Evolutionary conservation across 306 rosid genomes (phyloP), one percentile per base, ranked within the genome.

Genomic region (Astragalus membranaceus): DNA sequence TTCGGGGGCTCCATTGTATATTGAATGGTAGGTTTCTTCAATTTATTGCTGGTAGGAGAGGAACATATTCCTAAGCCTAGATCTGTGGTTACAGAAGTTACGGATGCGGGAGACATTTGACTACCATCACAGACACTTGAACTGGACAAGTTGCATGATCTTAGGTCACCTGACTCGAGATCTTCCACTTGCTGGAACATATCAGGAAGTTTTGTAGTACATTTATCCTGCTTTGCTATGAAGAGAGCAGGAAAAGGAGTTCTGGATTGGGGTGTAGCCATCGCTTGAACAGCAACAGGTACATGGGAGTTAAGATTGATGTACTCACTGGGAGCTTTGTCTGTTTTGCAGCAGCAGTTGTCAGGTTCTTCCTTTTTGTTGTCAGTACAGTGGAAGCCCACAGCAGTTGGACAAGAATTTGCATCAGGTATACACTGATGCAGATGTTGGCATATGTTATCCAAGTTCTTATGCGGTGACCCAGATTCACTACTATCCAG

Each of bases 1-100:
- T 66, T 80, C 52, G 88, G 85, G 78, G 61, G 72, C 43, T 78
- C 88, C 64, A 48, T 58, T 9, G 51, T 15, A 52, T 75, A 54
- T 73, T 77, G 80, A 58, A 55, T 39, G 55, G 64, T 52, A 57
- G 81, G 74, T 78, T 76, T 82, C 64, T 80, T 84, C 48, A 73
- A 56, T 74, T 72, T 81, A 48, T 44, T 50, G 82, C 46, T 72
- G 79, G 73, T 63, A 39, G 85, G 77, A 64, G 89, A 83, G 55
- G 88, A 82, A 82, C 83, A 77, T 32, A 86, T 78, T 64, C 96
- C 96, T 73, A 94, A 77, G 44, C 95, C 96, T 41, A 94, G 85
- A 66, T 91, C 97, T 23, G 97, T 94, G 30, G 92, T 94, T 69
- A 91, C 86, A 13, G 98, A 94, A 78, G 85, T 82, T 12, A 78